phyloP scores from a whole-genome alignment of 1,284 basidiomycete genomes.

The Ganoderma leucocontextum region DNA sequence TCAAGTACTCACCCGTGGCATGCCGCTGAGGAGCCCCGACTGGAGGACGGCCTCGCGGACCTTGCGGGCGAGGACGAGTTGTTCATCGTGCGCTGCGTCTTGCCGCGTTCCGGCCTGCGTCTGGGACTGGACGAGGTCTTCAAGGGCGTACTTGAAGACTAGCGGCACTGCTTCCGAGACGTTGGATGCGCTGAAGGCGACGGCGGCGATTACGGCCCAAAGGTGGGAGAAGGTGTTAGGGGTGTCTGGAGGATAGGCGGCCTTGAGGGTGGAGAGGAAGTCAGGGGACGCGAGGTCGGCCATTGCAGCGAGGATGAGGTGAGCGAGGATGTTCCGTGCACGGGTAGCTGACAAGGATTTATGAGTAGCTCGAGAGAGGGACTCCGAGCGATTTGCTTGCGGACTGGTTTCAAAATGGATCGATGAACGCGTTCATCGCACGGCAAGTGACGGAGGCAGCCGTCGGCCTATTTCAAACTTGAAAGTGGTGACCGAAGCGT shows the following conservation, averaged over 20 bases:
- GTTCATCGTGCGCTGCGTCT: constrained; percentile 43
- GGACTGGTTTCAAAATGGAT: too few relatives aligned
- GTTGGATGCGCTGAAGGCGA: constrained; percentile 64
- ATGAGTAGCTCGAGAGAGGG: background rate
- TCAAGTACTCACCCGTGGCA: constrained; percentile 51
- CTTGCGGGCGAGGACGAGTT: constrained; percentile 52
- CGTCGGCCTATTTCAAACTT: background rate
- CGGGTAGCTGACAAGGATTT: background rate
- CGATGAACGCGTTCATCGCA: too few relatives aligned
- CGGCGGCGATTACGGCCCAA: constrained; percentile 65
- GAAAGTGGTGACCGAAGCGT: background rate
- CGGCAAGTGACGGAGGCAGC: background rate
- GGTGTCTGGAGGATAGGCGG: constrained; percentile 35
- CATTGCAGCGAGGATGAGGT: constrained; percentile 27
- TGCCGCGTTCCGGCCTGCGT: constrained; percentile 34
- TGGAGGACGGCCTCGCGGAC: constrained; percentile 66
- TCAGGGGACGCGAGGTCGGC: constrained; percentile 36
- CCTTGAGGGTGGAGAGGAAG: constrained; percentile 39
- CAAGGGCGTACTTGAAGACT: constrained; percentile 57
- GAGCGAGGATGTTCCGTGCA: background rate
- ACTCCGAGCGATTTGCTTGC: background rate
- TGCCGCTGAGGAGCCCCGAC: constrained; percentile 60
- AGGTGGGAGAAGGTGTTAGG: constrained; percentile 46
- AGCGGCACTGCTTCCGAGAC: constrained; percentile 60
- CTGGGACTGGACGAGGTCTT: constrained; percentile 46